Evolutionary conservation across 2,329 filamentous ascomycete species (phyloP).

Genomic region (Alternaria sp.): DNA sequence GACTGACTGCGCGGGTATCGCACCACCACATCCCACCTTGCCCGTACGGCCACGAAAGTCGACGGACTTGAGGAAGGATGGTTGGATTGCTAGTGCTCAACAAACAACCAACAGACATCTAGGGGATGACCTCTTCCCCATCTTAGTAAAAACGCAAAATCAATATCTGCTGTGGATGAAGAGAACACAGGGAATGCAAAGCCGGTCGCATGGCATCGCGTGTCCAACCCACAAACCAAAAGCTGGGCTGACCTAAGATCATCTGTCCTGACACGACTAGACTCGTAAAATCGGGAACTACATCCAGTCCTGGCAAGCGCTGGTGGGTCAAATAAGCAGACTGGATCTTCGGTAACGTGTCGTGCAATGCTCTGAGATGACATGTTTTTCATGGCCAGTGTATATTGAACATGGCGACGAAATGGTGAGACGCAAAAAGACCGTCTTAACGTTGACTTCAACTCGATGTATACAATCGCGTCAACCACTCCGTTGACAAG

Average conservation of each 20-base stretch:
- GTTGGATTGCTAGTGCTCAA: too few relatives aligned
- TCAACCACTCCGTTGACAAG: not conserved
- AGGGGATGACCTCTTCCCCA: not conserved
- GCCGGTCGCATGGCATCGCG: not conserved
- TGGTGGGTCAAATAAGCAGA: not conserved
- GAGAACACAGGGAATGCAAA: not conserved
- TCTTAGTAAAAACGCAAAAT: not conserved
- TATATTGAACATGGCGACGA: not conserved
- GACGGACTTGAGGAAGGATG: not conserved
- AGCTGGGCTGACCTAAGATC: not conserved
- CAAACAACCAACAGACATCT: not conserved
- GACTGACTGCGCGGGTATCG: not conserved
- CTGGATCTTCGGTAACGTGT: not conserved
- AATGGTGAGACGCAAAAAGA: not conserved
- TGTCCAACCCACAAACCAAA: not conserved
- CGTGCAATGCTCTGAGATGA: not conserved
- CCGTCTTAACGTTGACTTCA: not conserved
- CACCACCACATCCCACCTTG: not conserved
- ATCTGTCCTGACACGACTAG: not conserved
- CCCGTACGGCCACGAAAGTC: not conserved
- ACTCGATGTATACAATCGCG: not conserved
- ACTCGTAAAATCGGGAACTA: conserved; percentile 2
- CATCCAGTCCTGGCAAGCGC: not conserved
- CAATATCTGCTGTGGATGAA: not conserved
- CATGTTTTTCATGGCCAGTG: not conserved